These are phyloP conservation scores for Leccinellum luteum DNA, from an alignment of 768 basidiomycete genomes.

Conservation along the genomic window DNA sequence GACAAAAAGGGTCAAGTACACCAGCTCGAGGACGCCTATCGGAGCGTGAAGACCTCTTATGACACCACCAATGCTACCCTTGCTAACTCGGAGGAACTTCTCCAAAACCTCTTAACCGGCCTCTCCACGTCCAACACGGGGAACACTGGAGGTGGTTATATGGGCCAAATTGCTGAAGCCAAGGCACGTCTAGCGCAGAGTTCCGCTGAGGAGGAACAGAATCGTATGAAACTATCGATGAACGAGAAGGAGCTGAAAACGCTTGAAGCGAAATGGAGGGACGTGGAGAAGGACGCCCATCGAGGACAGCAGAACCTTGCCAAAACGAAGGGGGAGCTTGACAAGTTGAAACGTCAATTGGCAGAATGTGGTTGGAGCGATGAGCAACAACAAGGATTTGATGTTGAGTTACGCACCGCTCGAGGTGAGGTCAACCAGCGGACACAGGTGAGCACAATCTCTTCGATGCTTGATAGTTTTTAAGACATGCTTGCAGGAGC, in stretches of 20 bases:
- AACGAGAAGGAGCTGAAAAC: slow-evolving; percentile 73
- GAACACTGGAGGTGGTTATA: slow-evolving; percentile 84
- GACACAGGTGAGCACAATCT: slow-evolving; percentile 52
- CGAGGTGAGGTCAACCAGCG: slow-evolving; percentile 53
- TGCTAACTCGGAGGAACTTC: slow-evolving; percentile 80
- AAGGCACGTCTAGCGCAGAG: slow-evolving; percentile 72
- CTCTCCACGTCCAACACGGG: slow-evolving; percentile 67
- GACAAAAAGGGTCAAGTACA: slow-evolving; percentile 62
- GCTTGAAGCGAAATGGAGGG: slow-evolving; percentile 78
- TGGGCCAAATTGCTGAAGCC: slow-evolving; percentile 92
- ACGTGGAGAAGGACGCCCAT: slow-evolving; percentile 79
- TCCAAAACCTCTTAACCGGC: slow-evolving; percentile 92
- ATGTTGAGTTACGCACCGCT: slow-evolving; percentile 49
- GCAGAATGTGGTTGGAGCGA: slow-evolving; percentile 71
- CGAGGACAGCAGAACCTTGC: slow-evolving; percentile 72
- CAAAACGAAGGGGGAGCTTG: slow-evolving; percentile 54
- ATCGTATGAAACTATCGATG: slow-evolving; percentile 70
- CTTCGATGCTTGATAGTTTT: not conserved
- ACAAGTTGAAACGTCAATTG: slow-evolving; percentile 50
- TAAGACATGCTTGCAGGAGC: slow-evolving; percentile 44
- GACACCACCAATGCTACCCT: slow-evolving; percentile 58
- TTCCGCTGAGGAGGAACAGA: slow-evolving; percentile 82
- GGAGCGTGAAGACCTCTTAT: slow-evolving; percentile 67
- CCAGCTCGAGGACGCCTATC: slow-evolving; percentile 51
- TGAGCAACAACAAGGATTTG: slow-evolving; percentile 63